Percentiles rank a stretch among this genome's conserved stretches.
These are phyloP conservation scores for Vanrija sp. DNA, from an alignment of 1,284 basidiomycete species.

Conservation along the genomic window DNA sequence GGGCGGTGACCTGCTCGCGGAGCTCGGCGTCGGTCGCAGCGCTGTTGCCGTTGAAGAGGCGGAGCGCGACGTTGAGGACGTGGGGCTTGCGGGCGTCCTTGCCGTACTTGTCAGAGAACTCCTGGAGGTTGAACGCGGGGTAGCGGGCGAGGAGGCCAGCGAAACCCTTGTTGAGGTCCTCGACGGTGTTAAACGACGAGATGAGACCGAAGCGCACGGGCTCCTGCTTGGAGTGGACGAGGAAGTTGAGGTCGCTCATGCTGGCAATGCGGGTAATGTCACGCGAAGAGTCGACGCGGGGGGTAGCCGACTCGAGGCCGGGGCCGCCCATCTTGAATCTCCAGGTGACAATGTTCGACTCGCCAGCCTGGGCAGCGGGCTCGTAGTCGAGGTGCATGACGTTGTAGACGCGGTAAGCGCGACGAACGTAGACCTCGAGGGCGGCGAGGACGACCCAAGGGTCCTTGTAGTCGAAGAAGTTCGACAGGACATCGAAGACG, in stretches of 20 bases:
- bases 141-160: conserved; percentile 60
- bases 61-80: conserved; percentile 88
- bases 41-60: conserved; percentile 67
- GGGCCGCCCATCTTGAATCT: conserved; percentile 82
- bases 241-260: conserved; percentile 87
- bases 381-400: conserved; percentile 90
- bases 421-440: conserved; percentile 89
- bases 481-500: conserved; percentile 92
- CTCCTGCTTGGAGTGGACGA: conserved; percentile 76
- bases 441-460: conserved; percentile 83
- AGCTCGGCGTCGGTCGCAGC: conserved; percentile 69
- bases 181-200: conserved; percentile 76
- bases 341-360: conserved; percentile 80
- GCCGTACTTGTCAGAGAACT: conserved; percentile 71
- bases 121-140: conserved; percentile 61
- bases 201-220: conserved; percentile 84
- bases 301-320: conserved; percentile 77
- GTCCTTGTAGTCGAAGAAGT: conserved; percentile 88
- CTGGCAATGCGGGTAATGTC: conserved; percentile 66
- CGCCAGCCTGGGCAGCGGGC: conserved; percentile 78
- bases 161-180: conserved; percentile 69
- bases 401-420: conserved; percentile 90
- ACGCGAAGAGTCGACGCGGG: conserved; percentile 57
- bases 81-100: conserved; percentile 71
- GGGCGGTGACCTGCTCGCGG: conserved; percentile 67